Evolutionary conservation across 257 asterid genomes (phyloP), one percentile per base, ranked within the genome.

Genomic region (Jasminum sambac): DNA sequence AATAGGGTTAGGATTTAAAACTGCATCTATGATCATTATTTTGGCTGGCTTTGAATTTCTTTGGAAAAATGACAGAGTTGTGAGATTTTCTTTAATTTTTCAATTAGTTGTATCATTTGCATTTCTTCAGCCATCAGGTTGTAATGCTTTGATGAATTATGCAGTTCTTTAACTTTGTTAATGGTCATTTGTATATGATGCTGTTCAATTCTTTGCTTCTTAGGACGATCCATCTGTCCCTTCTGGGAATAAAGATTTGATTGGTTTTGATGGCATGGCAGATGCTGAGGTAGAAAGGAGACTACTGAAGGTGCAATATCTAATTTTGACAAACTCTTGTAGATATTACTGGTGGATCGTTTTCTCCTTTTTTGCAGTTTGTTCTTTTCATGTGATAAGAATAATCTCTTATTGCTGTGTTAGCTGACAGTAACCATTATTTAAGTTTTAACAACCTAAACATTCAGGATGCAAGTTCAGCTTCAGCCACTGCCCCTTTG

Each of bases 271-370:
- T 86, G 98, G 96, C 72, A 87, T 91, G 89, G 84, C 92, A 19
- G 99, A 84, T 80, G 76, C 76, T 39, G 99, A 89, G 86, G 97
- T 87, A 78, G 96, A 89, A 87, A 88, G 87, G 85, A 91, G 96
- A 84, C 77, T 89, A 84, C 77, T 89, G 71, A 95, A 95, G 98
- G 99, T 95, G 76, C 72, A 66, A 24, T 43, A 36, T 44, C 55
- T 58, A 74, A 68, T 81, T 69, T 66, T 41, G 66, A 75, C 68
- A 60, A 63, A 68, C 64, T 65, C 41, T 25, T 57, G 69, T 21
- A 30, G 36, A 30, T 30, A 30, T 30, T 30, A 30, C 36, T 30
- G 36, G 36, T 30, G 36, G 36, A 44, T 50, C 61, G 25, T 48
- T 44, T 60, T 60, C 50, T 44, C 57, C 70, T 64, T 16, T 23